Base-by-base conservation (phyloP, 2,329 filamentous ascomycete genomes). In the Aspergillus sp. region DNA sequence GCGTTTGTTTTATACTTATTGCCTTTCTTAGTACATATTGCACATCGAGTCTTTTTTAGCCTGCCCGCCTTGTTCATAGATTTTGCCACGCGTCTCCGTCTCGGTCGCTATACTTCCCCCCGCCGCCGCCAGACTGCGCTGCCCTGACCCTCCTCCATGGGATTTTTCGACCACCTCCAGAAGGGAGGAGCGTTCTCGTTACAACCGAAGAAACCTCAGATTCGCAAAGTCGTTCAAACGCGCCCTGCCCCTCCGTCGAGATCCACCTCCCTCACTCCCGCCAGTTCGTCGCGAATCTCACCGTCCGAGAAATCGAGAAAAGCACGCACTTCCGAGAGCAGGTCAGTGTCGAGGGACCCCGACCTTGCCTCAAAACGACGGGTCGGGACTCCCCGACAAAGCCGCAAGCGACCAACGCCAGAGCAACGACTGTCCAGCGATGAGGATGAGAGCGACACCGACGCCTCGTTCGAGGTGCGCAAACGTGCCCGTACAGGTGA, bases 101-200 rank as follows among this genome's bases (percentile, higher is more conserved):
- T 54, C 57, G 46, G 53, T 39, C 57, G 49, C 58, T 55, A 56
- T 52, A 56, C 31, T 42, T n/a, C 14, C 36, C 36, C 5, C 36
- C 53, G 54, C 24, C 52, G 42, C 56, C 36, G 39, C 51, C 54
- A 36, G 31, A 57, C 49, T 59, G 49, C 63, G 39, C 53, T 53
- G 49, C 54, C 39, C 59, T 45, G 54, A 51, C 55, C 54, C 54
- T 58, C 42, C 67, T 61, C 62, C 59, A 79, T 78, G 77, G 75
- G 76, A 53, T 78, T 78, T 66, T 79, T 79, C 66, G 77, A 79
- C 62, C 75, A 78, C 62, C 71, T 79, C 60, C 76, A 78, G 59
- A 78, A 78, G 69, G 75, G 75, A 71, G 76, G 75, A 62, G 70
- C 68, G 36, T 77, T 77, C 55, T 75, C 75, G 45, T 69, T 79